phyloP scores from a whole-genome alignment of 192 early-diverging fungal genomes.

The Globomyces pollinis-pini region DNA sequence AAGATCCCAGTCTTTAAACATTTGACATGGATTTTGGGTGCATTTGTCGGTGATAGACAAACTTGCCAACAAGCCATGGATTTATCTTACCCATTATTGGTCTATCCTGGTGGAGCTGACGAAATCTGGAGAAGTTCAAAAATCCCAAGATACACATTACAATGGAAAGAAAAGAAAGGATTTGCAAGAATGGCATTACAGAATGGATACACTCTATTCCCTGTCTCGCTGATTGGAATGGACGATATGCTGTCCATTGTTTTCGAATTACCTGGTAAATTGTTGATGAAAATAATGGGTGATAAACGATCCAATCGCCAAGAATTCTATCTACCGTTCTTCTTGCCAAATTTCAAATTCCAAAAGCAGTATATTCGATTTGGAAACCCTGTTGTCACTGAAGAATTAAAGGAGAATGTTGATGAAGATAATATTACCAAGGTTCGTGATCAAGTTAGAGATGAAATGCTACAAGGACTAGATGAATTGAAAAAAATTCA shows the following conservation, averaged over 20 bases:
- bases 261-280: background rate
- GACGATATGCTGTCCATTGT: slow-evolving; percentile 15
- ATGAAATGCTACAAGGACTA: background rate
- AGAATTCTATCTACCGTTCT: background rate
- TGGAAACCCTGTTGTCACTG: background rate
- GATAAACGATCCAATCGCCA: background rate
- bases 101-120: slow-evolving; percentile 19
- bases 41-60: background rate
- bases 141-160: slow-evolving; percentile 10
- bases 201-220: slow-evolving; percentile 26
- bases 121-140: slow-evolving; percentile 9
- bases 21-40: slow-evolving; percentile 7
- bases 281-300: background rate
- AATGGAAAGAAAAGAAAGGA: slow-evolving; percentile 23
- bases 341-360: background rate
- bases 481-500: background rate
- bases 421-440: background rate
- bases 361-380: slow-evolving; percentile 6
- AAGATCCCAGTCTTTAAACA: slow-evolving; percentile 13
- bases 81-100: slow-evolving; percentile 5
- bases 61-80: slow-evolving; percentile 20
- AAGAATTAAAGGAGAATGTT: background rate
- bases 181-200: slow-evolving; percentile 20
- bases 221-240: slow-evolving; percentile 17
- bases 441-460: background rate